These are phyloP conservation scores for Cunninghamia lanceolata DNA, from an alignment of 75 land plant species.

Conservation along the genomic window DNA sequence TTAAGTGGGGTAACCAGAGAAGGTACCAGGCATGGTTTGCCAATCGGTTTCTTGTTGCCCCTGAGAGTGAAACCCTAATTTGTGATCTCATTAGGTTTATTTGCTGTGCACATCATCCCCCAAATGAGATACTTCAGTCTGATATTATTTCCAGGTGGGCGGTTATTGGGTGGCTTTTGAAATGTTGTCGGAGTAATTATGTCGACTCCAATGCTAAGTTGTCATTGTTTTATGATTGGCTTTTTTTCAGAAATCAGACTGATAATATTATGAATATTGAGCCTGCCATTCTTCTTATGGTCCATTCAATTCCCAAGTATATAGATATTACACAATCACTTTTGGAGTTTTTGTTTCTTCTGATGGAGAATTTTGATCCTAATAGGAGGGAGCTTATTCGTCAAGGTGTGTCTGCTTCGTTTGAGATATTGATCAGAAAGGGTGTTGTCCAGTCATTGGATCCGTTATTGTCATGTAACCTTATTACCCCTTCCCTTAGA, in stretches of 20 bases:
- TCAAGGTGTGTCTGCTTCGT: conserved; percentile 56
- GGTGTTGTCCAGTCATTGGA: conserved; percentile 76
- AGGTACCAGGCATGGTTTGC: conserved; percentile 92
- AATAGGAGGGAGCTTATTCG: conserved; percentile 46
- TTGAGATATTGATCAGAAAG: conserved; percentile 51
- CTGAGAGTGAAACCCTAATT: conserved; percentile 70
- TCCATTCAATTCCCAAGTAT: conserved; percentile 79
- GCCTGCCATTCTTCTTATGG: conserved; percentile 86
- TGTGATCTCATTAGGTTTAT: conserved; percentile 82
- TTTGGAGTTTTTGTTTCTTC: conserved; percentile 82
- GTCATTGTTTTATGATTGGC: conserved; percentile 95
- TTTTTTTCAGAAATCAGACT: conserved; percentile 70
- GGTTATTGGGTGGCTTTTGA: conserved; percentile 90
- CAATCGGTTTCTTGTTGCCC: conserved; percentile 55
- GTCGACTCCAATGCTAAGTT: conserved; percentile 77
- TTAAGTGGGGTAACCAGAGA: conserved; percentile 79
- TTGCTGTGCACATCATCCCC: conserved; percentile 87
- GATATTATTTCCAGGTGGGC: conserved; percentile 92
- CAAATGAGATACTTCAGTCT: conserved; percentile 88
- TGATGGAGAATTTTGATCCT: conserved; percentile 79
- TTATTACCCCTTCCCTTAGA: conserved; percentile 49
- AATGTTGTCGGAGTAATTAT: conserved; percentile 64
- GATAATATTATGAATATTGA: conserved; percentile 97
- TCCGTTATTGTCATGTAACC: conserved; percentile 38
- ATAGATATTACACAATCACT: conserved; percentile 74